Evolutionary conservation across 2,329 filamentous ascomycete species (phyloP), one percentile per base, ranked within the genome.

Genomic region (Cadophora gregata): DNA sequence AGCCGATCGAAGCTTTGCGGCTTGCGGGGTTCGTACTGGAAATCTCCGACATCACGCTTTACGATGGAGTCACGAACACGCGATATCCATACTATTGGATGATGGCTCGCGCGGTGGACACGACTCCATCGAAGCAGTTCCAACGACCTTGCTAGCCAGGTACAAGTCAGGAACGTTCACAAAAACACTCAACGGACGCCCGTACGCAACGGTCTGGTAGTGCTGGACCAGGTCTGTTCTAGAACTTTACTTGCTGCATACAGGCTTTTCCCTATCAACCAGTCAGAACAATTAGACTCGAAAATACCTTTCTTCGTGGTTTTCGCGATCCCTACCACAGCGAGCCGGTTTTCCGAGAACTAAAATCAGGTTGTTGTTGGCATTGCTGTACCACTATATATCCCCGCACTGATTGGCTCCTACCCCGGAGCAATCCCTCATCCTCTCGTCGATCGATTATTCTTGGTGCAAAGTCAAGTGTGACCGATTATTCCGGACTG

Each of bases 61-160:
- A 29, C 14, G 25, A 51, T 29, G 48, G 16, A 27, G 48, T 27
- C 25, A 19, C 31, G 12, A 51, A 29, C 48, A 51, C 48, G 48
- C 48, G 48, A 51, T 51, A 8, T 51, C 48, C 48, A 51, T 25
- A 51, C 48, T 29, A 51, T 51, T 51, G 25, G 48, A 8, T 29
- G 48, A 29, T 51, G 25, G 25, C 48, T 51, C 48, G 25, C 25
- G 48, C 29, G 48, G 48, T 27, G 48, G 48, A 51, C 48, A 51
- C 48, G 48, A 51, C 4, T 4, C 42, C 25, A 51, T 31, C 14
- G 48, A 51, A 27, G 10, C 10, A 29, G 4, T 29, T 29, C 25
- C 48, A 51, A 4, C n/a, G 25, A 19, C 19, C 14, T 16, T 29
- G 12, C 48, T 51, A 51, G 48, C 19, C 48, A 51, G 48, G 48